These are phyloP conservation scores for Chrysanthemum lavandulifolium DNA, from an alignment of 129 eudicot genomes.

Conservation along the genomic window DNA sequence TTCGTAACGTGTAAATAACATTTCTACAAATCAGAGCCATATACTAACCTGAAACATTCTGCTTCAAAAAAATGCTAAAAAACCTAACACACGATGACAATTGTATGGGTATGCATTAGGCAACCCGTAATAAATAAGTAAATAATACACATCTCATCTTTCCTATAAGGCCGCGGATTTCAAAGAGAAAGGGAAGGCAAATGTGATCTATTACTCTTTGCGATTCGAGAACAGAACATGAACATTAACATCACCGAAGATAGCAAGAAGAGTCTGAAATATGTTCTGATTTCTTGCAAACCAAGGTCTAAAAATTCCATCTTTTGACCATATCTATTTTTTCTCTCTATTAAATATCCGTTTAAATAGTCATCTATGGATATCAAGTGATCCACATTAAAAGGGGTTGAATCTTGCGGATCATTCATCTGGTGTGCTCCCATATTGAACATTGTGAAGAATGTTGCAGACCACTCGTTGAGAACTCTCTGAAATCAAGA, in stretches of 20 bases:
- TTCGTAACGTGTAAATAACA: conserved; percentile 5
- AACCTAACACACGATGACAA: conserved; percentile 13
- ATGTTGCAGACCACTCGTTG: conserved; percentile 82
- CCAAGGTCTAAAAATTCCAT: conserved; percentile 94
- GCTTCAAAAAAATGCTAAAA: conserved; percentile 17
- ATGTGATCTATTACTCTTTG: conserved; percentile 79
- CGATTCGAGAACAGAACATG: conserved; percentile 95
- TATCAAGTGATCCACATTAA: conserved; percentile 54
- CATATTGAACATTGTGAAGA: conserved; percentile 72
- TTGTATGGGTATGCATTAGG: conserved; percentile 25
- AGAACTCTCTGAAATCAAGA: conserved; percentile 64
- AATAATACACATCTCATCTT: conserved; percentile 23
- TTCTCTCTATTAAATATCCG: conserved; percentile 79
- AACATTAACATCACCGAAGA: conserved; percentile 90
- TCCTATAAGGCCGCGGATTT: background rate
- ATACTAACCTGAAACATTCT: conserved; percentile 26
- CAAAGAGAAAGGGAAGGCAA: conserved; percentile 56
- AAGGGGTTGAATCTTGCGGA: conserved; percentile 38
- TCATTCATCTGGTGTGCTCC: conserved; percentile 65
- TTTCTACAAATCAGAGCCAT: conserved; percentile 31
- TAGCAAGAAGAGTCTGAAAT: conserved; percentile 84
- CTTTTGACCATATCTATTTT: conserved; percentile 78
- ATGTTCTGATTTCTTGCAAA: conserved; percentile 82
- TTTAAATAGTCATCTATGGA: conserved; percentile 89
- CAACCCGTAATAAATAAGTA: conserved; percentile 23